Conservation (phyloP, 768 basidiomycete species). For the Tylopilus felleus region DNA sequence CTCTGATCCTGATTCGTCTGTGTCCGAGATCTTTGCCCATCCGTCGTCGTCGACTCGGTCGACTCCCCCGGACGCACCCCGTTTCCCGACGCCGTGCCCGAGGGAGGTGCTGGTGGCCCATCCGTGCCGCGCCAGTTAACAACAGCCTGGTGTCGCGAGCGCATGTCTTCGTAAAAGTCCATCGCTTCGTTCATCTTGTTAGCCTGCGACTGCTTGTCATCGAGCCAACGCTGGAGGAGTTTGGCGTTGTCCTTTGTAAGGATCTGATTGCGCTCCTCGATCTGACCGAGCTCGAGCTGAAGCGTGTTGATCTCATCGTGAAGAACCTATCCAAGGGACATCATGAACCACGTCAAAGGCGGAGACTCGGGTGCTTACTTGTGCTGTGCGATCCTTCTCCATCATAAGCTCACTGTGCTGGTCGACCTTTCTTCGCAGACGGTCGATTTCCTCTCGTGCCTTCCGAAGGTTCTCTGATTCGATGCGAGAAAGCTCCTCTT, state of each 20-base stretch:
- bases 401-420: slow-evolving; percentile 82
- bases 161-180: slow-evolving; percentile 85
- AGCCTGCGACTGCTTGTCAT: slow-evolving; percentile 88
- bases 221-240: slow-evolving; percentile 94
- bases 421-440: slow-evolving; percentile 71
- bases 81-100: slow-evolving; percentile 40
- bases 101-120: slow-evolving; percentile 33
- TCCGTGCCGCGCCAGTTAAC: slow-evolving; percentile 52
- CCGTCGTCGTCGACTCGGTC: slow-evolving; percentile 43
- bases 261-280: slow-evolving; percentile 82
- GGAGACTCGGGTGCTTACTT: slow-evolving; percentile 46
- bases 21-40: slow-evolving; percentile 70
- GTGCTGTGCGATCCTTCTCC: slow-evolving; percentile 85
- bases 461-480: slow-evolving; percentile 80
- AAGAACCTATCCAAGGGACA: slow-evolving; percentile 56
- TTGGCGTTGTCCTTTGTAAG: slow-evolving; percentile 92
- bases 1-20: slow-evolving; percentile 75
- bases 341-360: background rate
- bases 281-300: slow-evolving; percentile 85
- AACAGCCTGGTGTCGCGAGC: slow-evolving; percentile 63
- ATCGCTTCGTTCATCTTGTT: slow-evolving; percentile 95
- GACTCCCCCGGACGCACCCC: slow-evolving; percentile 43
- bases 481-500: slow-evolving; percentile 82
- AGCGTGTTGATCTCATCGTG: slow-evolving; percentile 94
- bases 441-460: slow-evolving; percentile 68